Conservation (phyloP, 108 stramenopile species). For the Skeletonema grethae region DNA sequence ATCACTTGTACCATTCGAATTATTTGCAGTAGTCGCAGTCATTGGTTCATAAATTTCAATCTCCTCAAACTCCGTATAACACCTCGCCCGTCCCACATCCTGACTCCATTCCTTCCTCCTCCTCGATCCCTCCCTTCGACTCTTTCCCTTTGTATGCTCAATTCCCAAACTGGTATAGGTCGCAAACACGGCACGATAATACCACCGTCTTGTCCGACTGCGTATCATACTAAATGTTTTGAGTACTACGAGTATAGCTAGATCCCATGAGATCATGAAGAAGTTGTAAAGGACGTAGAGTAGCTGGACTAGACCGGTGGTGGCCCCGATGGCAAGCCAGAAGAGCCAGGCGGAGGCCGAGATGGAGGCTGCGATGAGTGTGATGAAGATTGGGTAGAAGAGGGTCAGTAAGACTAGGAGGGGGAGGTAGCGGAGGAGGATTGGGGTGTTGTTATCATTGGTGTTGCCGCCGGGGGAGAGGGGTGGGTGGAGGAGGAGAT, state of each 20-base stretch:
- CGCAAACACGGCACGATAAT: conserved; percentile 29
- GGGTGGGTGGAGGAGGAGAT: background rate
- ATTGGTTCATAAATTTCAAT: conserved; percentile 60
- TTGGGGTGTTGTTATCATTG: conserved; percentile 1
- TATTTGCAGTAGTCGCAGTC: background rate
- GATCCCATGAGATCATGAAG: conserved; percentile 75
- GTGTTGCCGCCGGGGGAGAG: background rate
- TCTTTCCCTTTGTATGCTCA: background rate
- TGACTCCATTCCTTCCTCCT: conserved; percentile 77
- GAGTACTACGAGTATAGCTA: conserved; percentile 56
- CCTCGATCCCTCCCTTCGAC: conserved; percentile 12
- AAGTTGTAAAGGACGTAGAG: conserved; percentile 83
- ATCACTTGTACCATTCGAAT: no score
- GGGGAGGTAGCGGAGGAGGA: conserved; percentile 23
- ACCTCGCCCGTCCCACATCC: conserved; percentile 50
- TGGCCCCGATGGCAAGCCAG: conserved; percentile 73
- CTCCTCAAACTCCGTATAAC: conserved; percentile 64
- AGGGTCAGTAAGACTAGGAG: conserved; percentile 51
- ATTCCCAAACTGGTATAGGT: background rate
- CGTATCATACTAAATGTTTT: conserved; percentile 73
- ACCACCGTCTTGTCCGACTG: conserved; percentile 31
- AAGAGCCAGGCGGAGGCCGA: conserved; percentile 84
- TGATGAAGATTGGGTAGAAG: conserved; percentile 80
- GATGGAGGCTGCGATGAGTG: conserved; percentile 61
- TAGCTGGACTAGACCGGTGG: conserved; percentile 71